A percentile compares a stretch with the other conserved stretches of the same genome.
phyloP scores from a whole-genome alignment of 1,139 yeast species.

The Hyphopichia khmerensis region DNA sequence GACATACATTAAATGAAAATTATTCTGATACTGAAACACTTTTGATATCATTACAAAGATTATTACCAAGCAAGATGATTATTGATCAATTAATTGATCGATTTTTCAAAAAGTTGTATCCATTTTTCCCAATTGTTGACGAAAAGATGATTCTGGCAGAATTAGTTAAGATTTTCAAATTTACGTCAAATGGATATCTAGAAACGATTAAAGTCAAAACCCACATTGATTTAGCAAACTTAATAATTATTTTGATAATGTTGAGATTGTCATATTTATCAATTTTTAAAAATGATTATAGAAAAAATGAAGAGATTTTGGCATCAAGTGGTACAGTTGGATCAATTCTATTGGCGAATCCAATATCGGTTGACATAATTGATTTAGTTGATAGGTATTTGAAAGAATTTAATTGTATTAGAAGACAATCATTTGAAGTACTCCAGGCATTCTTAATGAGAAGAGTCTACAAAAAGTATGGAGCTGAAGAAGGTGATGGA shows the following conservation, averaged over 20 bases:
- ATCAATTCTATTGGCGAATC: conserved; percentile 14
- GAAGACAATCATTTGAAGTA: conserved; percentile 41
- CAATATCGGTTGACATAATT: conserved; percentile 29
- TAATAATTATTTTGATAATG: conserved; percentile 23
- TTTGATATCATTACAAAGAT: conserved; percentile 17
- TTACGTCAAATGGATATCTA: conserved; percentile 1
- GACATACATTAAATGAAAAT: conserved; percentile 16
- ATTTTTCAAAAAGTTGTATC: conserved; percentile 43
- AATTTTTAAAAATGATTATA: conserved; percentile 19
- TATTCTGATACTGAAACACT: conserved; percentile 20
- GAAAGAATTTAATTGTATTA: conserved; percentile 34
- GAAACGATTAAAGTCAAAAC: conserved; percentile 20
- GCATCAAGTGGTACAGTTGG: conserved; percentile 9
- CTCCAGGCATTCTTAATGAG: conserved; percentile 44
- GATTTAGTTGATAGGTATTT: conserved; percentile 32
- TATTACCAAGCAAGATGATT: conserved; percentile 32
- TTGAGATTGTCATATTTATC: conserved; percentile 28
- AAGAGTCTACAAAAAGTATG: conserved; percentile 23
- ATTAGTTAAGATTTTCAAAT: conserved; percentile 14
- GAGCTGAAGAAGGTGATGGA: conserved; percentile 33
- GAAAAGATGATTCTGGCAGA: conserved; percentile 23
- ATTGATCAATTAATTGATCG: conserved; percentile 39
- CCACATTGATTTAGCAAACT: conserved; percentile 24
- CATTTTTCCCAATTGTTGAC: conserved; percentile 48
- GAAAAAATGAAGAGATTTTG: neutral